Evolutionary conservation across 2,329 filamentous ascomycete genomes (phyloP).

Genomic region (Penicillium thymicola): DNA sequence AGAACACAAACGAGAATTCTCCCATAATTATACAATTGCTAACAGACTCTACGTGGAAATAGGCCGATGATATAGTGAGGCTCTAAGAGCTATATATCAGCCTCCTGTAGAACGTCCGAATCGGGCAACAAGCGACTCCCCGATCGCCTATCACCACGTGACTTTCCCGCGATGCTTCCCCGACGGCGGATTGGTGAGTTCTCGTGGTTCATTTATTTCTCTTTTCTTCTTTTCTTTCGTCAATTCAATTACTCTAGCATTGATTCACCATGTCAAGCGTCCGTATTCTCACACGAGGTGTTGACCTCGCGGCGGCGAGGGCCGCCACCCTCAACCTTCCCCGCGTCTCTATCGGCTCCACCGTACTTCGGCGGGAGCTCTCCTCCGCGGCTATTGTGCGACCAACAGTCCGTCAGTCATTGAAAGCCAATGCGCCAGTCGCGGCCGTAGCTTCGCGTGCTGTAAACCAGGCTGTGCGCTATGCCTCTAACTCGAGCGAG

Average conservation of each 20-base stretch:
- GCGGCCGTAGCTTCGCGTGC: constrained; percentile 12
- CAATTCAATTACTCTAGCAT: constrained; percentile 17
- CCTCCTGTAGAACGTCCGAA: background rate
- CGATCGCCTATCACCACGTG: constrained; percentile 37
- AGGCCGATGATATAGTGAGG: background rate
- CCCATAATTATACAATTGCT: background rate
- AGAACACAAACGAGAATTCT: too few relatives aligned
- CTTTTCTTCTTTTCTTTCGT: constrained; percentile 11
- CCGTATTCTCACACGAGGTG: constrained; percentile 29
- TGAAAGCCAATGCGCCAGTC: constrained; percentile 11
- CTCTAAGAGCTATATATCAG: background rate
- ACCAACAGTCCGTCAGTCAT: constrained; percentile 18
- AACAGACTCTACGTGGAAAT: background rate
- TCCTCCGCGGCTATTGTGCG: constrained; percentile 26
- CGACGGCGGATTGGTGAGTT: constrained; percentile 16
- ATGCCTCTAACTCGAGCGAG: constrained; percentile 32
- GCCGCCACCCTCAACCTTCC: constrained; percentile 25
- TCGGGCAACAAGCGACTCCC: constrained; percentile 18
- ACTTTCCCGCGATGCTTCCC: constrained; percentile 34
- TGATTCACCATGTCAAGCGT: constrained; percentile 29
- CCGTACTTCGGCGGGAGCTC: constrained; percentile 29
- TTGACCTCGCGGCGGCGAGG: constrained; percentile 29
- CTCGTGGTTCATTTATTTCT: constrained; percentile 11
- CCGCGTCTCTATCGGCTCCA: constrained; percentile 33
- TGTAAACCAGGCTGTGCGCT: constrained; percentile 23